Evolutionary conservation across 768 basidiomycete species (phyloP), one percentile per base, ranked within the genome.

Genomic region (Tricholoma saponaceum): DNA sequence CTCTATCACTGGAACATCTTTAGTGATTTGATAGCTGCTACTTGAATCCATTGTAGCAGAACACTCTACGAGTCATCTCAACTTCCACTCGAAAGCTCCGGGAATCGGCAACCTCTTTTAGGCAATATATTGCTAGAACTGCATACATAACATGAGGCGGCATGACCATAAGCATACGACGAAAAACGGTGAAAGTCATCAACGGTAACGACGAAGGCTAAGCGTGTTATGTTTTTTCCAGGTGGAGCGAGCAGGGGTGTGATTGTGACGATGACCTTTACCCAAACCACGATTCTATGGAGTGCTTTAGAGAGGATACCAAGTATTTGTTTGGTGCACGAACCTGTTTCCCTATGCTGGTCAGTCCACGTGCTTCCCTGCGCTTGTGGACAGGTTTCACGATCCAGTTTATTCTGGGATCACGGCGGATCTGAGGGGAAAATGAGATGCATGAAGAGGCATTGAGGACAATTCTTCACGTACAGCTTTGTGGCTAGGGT

Each of bases 211-310:
- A 70, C 88, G 90, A 61, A 92, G 83, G 73, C 86, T 89, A 83
- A 92, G 90, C 14, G 95, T 97, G 85, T 98, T 99, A 94, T 98
- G 92, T 73, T 83, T 94, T 77, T 92, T 94, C 95, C 95, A 98
- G 76, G 90, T 93, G 9, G 93, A 89, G 62, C 87, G 85, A 66
- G 87, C 85, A 47, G 94, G 93, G 44, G 88, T 85, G 73, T 98
- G 92, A 79, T 98, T 97, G 91, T 93, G 79, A 64, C 88, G 86
- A 70, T 90, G 85, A 49, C 96, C 96, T 76, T 98, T 98, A 79
- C 95, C 96, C 69, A 98, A 74, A 67, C 97, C 96, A 76, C 96
- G 90, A 81, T 97, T 98, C 92, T 93, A 64, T 16, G 56, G 41
- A 58, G 26, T 8, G 39, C 37, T 44, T 57, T 39, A 39, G 37